These are phyloP conservation scores for Beta vulgaris DNA, from an alignment of 148 eudicot genomes.

Conservation along the genomic window DNA sequence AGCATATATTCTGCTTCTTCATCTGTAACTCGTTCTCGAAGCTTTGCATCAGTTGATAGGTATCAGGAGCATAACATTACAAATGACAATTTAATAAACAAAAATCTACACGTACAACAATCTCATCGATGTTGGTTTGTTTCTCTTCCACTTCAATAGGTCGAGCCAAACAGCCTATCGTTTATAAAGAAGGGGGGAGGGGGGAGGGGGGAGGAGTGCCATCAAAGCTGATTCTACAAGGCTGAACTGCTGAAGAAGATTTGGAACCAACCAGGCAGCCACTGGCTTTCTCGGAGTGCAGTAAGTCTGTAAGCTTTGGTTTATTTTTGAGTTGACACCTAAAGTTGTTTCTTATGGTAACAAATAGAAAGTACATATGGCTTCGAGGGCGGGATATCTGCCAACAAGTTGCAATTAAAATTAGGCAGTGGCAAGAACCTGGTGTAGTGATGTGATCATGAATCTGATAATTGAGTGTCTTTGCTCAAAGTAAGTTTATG, in stretches of 20 bases:
- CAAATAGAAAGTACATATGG: background rate
- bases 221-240: too few relatives aligned
- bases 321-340: background rate
- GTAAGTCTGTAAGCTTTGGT: background rate
- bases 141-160: background rate
- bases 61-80: background rate
- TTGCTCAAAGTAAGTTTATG: background rate
- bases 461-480: background rate
- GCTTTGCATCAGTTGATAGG: conserved; percentile 3
- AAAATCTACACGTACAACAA: background rate
- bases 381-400: too few relatives aligned
- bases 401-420: too few relatives aligned
- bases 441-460: background rate
- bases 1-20: background rate
- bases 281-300: too few relatives aligned
- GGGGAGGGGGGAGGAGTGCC: too few relatives aligned
- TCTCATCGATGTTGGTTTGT: background rate
- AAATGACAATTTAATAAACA: background rate
- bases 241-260: too few relatives aligned
- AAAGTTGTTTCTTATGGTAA: background rate
- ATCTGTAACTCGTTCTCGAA: background rate
- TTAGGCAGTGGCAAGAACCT: background rate
- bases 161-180: background rate
- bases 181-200: background rate
- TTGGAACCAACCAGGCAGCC: too few relatives aligned